phyloP scores from a whole-genome alignment of 805 yeast species.

The Starmerella asiatica region DNA sequence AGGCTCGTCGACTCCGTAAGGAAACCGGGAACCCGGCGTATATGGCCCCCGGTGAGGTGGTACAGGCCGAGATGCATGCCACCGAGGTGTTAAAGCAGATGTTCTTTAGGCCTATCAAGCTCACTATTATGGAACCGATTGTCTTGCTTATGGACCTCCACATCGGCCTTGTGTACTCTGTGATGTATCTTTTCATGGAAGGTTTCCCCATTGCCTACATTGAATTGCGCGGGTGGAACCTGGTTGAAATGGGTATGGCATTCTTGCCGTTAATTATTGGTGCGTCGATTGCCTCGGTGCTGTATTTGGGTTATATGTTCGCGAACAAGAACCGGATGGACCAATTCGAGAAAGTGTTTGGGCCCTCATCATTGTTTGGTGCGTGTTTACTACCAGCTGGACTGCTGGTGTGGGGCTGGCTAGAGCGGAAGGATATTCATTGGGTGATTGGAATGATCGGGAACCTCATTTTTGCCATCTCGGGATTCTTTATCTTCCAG shows the following conservation, averaged over 20 bases:
- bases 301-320: conserved; percentile 7
- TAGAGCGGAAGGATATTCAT: conserved; percentile 34
- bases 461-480: conserved; percentile 30
- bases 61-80: background rate
- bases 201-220: conserved; percentile 45
- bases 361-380: conserved; percentile 29
- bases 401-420: conserved; percentile 46
- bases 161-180: conserved; percentile 40
- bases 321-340: background rate
- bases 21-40: conserved; percentile 25
- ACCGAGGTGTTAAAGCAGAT: conserved; percentile 10
- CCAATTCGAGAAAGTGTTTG: conserved; percentile 15
- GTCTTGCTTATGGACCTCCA: conserved; percentile 40
- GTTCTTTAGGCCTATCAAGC: conserved; percentile 31
- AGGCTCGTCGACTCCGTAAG: conserved; percentile 36
- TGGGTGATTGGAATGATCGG: conserved; percentile 43
- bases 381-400: conserved; percentile 36
- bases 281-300: conserved; percentile 28
- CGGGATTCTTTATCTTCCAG: conserved; percentile 39
- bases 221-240: conserved; percentile 35
- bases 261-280: conserved; percentile 40
- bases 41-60: conserved; percentile 15
- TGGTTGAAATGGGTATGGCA: conserved; percentile 36
- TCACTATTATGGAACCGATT: conserved; percentile 43
- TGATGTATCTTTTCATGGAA: conserved; percentile 45